Percentiles rank a stretch among this genome's conserved stretches.
Evolutionary conservation across 2,329 filamentous ascomycete species (phyloP).

Genomic region (Aspergillus candidus): DNA sequence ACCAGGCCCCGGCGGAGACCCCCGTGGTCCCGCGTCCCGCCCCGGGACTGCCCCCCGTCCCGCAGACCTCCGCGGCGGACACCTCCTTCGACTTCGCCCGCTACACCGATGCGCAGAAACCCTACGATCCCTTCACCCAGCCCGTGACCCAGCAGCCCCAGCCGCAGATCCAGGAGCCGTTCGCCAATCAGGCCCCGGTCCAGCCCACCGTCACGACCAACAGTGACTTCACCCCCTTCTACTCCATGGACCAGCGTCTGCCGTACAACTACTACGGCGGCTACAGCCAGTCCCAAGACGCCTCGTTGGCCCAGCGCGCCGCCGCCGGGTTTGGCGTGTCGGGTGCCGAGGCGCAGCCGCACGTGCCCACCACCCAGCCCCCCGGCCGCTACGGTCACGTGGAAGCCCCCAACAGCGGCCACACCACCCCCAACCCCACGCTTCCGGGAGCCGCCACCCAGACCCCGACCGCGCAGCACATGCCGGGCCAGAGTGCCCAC

Average conservation of each 20-base stretch:
- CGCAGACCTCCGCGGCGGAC: slow-evolving; percentile 48
- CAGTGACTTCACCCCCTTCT: slow-evolving; percentile 79
- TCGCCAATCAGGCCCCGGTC: slow-evolving; percentile 49
- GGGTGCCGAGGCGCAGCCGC: slow-evolving; percentile 54
- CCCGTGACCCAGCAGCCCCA: slow-evolving; percentile 56
- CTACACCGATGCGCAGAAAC: slow-evolving; percentile 62
- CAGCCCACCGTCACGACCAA: slow-evolving; percentile 54
- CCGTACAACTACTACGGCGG: slow-evolving; percentile 67
- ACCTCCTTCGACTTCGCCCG: slow-evolving; percentile 49
- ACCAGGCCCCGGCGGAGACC: slow-evolving; percentile 29
- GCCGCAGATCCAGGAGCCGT: slow-evolving; percentile 58
- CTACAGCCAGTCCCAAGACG: slow-evolving; percentile 67
- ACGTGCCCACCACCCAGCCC: slow-evolving; percentile 61
- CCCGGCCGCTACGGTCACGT: slow-evolving; percentile 65
- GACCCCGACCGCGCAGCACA: slow-evolving; percentile 48
- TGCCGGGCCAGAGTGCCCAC: slow-evolving; percentile 45
- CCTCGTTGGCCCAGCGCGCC: slow-evolving; percentile 62
- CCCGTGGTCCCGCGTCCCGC: slow-evolving; percentile 53
- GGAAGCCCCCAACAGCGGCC: slow-evolving; percentile 77
- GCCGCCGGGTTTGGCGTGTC: slow-evolving; percentile 67
- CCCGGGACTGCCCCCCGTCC: slow-evolving; percentile 56
- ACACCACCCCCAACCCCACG: slow-evolving; percentile 82
- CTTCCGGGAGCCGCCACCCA: slow-evolving; percentile 50
- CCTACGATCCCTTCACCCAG: slow-evolving; percentile 80
- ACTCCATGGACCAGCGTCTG: slow-evolving; percentile 69